These are phyloP conservation scores for Raphanus sativus DNA, from an alignment of 345 rosid species.

Conservation along the genomic window DNA sequence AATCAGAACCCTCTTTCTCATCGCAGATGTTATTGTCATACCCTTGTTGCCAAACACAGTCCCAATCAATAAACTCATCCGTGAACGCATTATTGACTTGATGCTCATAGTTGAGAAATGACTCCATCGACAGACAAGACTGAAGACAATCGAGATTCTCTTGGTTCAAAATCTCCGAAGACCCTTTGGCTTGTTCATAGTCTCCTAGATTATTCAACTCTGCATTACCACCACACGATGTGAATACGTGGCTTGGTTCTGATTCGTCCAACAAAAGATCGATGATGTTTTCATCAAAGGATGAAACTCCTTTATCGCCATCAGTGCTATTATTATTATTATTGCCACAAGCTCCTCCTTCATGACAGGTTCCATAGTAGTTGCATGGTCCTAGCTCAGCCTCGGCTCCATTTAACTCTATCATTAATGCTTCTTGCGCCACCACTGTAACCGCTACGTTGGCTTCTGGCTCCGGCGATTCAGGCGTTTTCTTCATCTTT, in stretches of 20 bases:
- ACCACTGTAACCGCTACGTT: neutral
- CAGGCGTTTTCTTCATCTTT: slow-evolving; percentile 31
- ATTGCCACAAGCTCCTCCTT: neutral
- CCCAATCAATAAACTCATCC: slow-evolving; percentile 39
- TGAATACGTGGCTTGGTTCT: slow-evolving; percentile 13
- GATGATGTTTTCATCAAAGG: slow-evolving; percentile 32
- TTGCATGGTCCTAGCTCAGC: slow-evolving; percentile 3
- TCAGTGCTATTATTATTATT: slow-evolving; percentile 9
- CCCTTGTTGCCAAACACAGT: slow-evolving; percentile 39
- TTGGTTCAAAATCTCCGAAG: slow-evolving; percentile 8
- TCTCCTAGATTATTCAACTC: slow-evolving; percentile 2
- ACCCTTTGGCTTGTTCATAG: neutral
- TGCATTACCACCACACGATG: slow-evolving; percentile 18
- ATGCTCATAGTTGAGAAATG: slow-evolving; percentile 19
- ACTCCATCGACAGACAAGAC: slow-evolving; percentile 24
- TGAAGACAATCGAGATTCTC: slow-evolving; percentile 9
- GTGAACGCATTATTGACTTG: slow-evolving; percentile 6
- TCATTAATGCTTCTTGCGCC: slow-evolving; percentile 26
- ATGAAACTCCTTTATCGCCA: slow-evolving; percentile 14
- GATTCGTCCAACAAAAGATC: slow-evolving; percentile 32
- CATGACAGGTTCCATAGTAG: neutral
- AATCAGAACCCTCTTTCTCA: slow-evolving; percentile 23
- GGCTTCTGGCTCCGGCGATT: slow-evolving; percentile 1
- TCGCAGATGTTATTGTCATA: slow-evolving; percentile 11
- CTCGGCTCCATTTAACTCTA: slow-evolving; percentile 25